Evolutionary conservation across 805 yeast genomes (phyloP), one percentile per base, ranked within the genome.

Genomic region (Lipomyces starkeyi): DNA sequence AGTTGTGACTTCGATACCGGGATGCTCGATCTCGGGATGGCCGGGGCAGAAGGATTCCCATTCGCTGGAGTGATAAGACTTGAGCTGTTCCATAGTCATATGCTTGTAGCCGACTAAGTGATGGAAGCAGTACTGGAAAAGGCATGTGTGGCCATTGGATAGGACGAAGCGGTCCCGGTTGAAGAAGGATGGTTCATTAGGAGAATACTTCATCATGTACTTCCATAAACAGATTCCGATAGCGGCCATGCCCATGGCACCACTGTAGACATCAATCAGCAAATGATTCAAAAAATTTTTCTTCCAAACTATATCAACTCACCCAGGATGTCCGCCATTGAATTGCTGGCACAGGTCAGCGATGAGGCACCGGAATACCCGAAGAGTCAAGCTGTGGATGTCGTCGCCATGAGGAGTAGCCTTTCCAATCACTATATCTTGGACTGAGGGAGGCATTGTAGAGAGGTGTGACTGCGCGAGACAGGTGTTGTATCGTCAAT

Each of bases 21-120:
- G 75, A 29, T 69, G 67, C 66, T 80, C 83, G 52, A 77, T 78
- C 65, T 80, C 83, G 17, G 83, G 83, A 66, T 81, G 83, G 27
- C 65, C 65, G 29, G 65, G 65, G 32, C 65, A 63, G 43, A 55
- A 63, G 14, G 49, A 20, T 8, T 63, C 65, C 47, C 14, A 11
- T 17, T 37, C 62, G 20, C 34, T 11, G 13, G 82, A 82, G 32
- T 82, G 82, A 69, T 80, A 78, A 17, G 64, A 59, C 73, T 80
- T 64, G 80, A 81, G 11, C 67, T 80, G 80, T 4, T 78, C 77
- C 71, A 74, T 58, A 0, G 82, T 76, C 78, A 80, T 76, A 32
- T 74, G 74, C 66, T 77, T 68, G 82, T 84, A 80, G 1, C 83
- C 82, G 32, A 72, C 74, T 59, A 80, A 71, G 55, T 76, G 78